Evolutionary conservation across 228 moss, liverwort and hornwort species (phyloP).

Genomic region (Sphagnum fallax): DNA sequence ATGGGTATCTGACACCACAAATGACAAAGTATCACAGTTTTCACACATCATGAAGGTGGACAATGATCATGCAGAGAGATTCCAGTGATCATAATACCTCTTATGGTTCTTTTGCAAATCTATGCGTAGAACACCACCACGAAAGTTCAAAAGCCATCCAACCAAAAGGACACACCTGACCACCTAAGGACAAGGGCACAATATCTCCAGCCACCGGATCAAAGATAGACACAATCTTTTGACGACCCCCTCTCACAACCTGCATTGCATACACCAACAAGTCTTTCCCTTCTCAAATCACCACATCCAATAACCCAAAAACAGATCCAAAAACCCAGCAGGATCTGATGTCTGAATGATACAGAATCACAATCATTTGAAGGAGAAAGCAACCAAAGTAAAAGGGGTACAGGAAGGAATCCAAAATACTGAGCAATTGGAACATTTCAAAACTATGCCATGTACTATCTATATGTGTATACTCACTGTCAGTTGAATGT

Average conservation of each 20-base stretch:
- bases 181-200: conserved; percentile 58
- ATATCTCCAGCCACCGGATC: conserved; percentile 84
- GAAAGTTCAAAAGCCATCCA: background rate
- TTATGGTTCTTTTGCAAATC: too few relatives aligned
- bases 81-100: too few relatives aligned
- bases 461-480: background rate
- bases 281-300: too few relatives aligned
- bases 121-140: background rate
- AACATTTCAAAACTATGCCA: background rate
- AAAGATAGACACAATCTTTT: conserved; percentile 58
- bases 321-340: too few relatives aligned
- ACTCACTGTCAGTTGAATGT: conserved; percentile 66
- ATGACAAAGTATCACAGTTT: background rate
- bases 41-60: background rate
- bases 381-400: too few relatives aligned
- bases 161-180: conserved; percentile 41
- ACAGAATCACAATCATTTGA: too few relatives aligned
- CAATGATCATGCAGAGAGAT: too few relatives aligned
- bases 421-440: background rate
- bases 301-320: too few relatives aligned
- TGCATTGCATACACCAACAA: conserved; percentile 8
- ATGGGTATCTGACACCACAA: background rate
- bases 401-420: too few relatives aligned
- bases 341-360: too few relatives aligned
- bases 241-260: conserved; percentile 70